These are phyloP conservation scores for Escallonia herrerae DNA, from an alignment of 129 eudicot genomes.

Conservation along the genomic window DNA sequence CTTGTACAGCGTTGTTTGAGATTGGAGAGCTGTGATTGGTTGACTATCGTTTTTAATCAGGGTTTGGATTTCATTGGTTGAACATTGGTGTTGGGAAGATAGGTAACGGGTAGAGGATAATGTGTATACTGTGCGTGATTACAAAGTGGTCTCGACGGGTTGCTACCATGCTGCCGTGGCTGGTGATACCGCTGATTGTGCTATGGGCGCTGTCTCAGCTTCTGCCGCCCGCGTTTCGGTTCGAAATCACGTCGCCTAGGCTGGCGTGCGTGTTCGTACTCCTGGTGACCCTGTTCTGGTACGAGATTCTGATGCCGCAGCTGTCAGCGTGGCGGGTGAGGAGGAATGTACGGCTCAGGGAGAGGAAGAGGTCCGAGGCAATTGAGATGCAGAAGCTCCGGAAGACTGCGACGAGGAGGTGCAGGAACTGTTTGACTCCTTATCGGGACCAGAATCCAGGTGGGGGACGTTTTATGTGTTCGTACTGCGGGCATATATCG, in stretches of 20 bases:
- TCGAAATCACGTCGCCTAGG: slow-evolving; percentile 80
- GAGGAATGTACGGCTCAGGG: slow-evolving; percentile 80
- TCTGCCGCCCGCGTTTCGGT: slow-evolving; percentile 81
- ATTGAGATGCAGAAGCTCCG: slow-evolving; percentile 78
- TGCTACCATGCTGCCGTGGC: slow-evolving; percentile 98
- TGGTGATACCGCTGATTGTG: slow-evolving; percentile 87
- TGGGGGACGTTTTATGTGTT: slow-evolving; percentile 85
- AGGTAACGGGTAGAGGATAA: slow-evolving; percentile 57
- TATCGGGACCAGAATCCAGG: slow-evolving; percentile 89
- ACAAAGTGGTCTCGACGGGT: slow-evolving; percentile 88
- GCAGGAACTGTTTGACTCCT: slow-evolving; percentile 81
- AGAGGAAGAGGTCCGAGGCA: slow-evolving; percentile 74
- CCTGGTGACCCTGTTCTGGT: slow-evolving; percentile 76
- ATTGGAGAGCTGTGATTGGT: slow-evolving; percentile 2
- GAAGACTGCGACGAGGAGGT: slow-evolving; percentile 78
- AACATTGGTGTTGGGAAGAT: slow-evolving; percentile 4
- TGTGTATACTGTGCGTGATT: slow-evolving; percentile 96
- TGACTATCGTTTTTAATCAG: neutral
- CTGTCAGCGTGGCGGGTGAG: slow-evolving; percentile 70
- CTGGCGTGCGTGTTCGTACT: slow-evolving; percentile 83
- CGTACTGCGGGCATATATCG: slow-evolving; percentile 80
- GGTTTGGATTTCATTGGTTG: neutral
- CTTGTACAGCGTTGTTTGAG: neutral
- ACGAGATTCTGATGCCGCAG: slow-evolving; percentile 86
- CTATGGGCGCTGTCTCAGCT: slow-evolving; percentile 88